phyloP scores from a whole-genome alignment of 768 basidiomycete species.

The Porpolomopsis calyptriformis region DNA sequence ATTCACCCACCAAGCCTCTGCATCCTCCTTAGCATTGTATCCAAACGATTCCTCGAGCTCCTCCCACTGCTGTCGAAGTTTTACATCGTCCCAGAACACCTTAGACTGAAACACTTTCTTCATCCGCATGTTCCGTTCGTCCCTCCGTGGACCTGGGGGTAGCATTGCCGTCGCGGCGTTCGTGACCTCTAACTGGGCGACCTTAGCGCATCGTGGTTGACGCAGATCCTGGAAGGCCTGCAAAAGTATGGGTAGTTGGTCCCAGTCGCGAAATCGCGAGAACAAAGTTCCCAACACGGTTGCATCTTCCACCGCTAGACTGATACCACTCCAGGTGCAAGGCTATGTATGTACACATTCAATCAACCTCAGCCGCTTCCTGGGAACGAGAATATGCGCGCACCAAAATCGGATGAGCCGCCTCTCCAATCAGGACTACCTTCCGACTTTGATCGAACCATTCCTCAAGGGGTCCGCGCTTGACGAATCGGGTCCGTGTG shows the following conservation, averaged over 20 bases:
- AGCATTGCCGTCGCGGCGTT: conserved; percentile 33
- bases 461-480: conserved; percentile 28
- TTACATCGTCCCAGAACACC: conserved; percentile 30
- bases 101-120: conserved; percentile 15
- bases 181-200: conserved; percentile 32
- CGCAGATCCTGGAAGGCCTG: conserved; percentile 45
- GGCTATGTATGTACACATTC: conserved; percentile 25
- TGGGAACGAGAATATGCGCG: conserved; percentile 12
- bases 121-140: conserved; percentile 32
- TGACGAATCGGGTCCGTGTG: conserved; percentile 27
- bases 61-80: conserved; percentile 37
- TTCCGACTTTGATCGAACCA: conserved; percentile 41
- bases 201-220: conserved; percentile 31
- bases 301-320: conserved; percentile 46
- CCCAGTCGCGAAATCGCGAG: conserved; percentile 31
- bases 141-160: conserved; percentile 31
- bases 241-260: conserved; percentile 38
- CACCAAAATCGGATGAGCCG: conserved; percentile 45
- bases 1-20: conserved; percentile 51
- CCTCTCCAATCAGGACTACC: conserved; percentile 42
- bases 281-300: conserved; percentile 45
- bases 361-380: not conserved
- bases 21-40: conserved; percentile 41
- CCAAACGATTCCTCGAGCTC: conserved; percentile 36
- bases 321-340: conserved; percentile 35